These are phyloP conservation scores for Brassica balearica DNA, from an alignment of 441 rosid species.

Conservation along the genomic window DNA sequence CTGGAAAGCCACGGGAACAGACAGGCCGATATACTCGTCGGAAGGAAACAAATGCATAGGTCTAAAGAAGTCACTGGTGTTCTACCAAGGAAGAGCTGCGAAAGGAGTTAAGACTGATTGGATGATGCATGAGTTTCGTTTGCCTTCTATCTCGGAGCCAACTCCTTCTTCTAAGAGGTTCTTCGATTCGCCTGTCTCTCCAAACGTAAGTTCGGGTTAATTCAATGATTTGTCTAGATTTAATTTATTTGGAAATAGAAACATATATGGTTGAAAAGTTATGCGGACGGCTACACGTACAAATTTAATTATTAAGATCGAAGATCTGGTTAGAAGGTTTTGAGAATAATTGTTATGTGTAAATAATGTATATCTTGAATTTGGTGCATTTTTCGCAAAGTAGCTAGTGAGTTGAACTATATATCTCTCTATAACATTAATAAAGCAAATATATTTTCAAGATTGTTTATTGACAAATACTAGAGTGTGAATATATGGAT, in stretches of 20 bases:
- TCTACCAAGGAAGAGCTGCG: slow-evolving; percentile 86
- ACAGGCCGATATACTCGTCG: slow-evolving; percentile 81
- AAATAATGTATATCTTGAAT: not conserved
- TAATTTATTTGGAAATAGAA: not conserved
- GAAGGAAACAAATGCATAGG: slow-evolving; percentile 87
- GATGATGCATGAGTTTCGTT: slow-evolving; percentile 99
- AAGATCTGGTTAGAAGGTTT: slow-evolving; percentile 18
- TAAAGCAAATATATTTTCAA: not conserved
- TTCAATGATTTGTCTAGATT: not conserved
- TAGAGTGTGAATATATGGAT: not conserved
- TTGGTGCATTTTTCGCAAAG: slow-evolving; percentile 18
- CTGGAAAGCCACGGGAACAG: slow-evolving; percentile 94
- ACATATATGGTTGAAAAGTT: not conserved
- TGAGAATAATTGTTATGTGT: not conserved
- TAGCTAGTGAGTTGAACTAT: slow-evolving; percentile 20
- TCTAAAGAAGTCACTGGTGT: slow-evolving; percentile 86
- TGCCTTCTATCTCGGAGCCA: slow-evolving; percentile 69
- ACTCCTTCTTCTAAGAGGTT: slow-evolving; percentile 56
- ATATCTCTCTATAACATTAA: not conserved
- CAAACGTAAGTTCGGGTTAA: slow-evolving; percentile 57
- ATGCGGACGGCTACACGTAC: not conserved
- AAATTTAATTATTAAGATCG: slow-evolving; percentile 2
- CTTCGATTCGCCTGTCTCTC: slow-evolving; percentile 58
- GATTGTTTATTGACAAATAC: slow-evolving; percentile 9
- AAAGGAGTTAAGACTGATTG: slow-evolving; percentile 95